Evolutionary conservation across 2,329 filamentous ascomycete species (phyloP), one percentile per base, ranked within the genome.

Genomic region (Cladosporium halotolerans): DNA sequence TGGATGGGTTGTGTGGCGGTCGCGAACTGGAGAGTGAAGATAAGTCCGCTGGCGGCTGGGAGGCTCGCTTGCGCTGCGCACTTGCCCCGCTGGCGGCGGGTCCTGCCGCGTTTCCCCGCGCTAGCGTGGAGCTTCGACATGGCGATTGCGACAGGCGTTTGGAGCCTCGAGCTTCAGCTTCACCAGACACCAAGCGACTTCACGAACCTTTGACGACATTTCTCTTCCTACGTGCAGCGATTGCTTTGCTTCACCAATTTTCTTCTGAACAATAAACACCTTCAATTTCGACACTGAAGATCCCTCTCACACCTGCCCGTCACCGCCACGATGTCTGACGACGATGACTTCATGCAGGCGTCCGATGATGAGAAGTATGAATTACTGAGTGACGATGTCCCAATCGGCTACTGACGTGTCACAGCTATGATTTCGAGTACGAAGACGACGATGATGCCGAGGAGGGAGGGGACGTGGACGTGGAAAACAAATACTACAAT

Each of bases 401-500:
- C 28, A 16, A 31, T 18, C n/a, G 23, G 28, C 45, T 2, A 60
- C 63, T 70, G 55, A 69, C 68, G 54, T n/a, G 6, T 28, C 34
- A 3, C 55, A 88, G 86, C 65, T 90, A 96, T 68, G 93, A 97
- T 73, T 97, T 97, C 70, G 92, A 97, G 67, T 97, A 96, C 72
- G 92, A 96, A 69, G 93, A 90, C 63, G 92, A 89, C 62, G 89
- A 90, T 60, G 89, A 96, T 53, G 90, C 93, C 45, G 88, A 95
- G 41, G 86, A 96, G 54, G 83, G 81, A 32, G 90, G 85, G 54
- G 89, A 96, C 69, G 88, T 96, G 63, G 90, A 92, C 62, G 95
- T 97, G 69, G 93, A 99, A 71, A 99, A 99, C 77, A 96, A 96
- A 75, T 99, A 99, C 77, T 99, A 97, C 79, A 97, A 96, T 73